phyloP scores from a whole-genome alignment of 2,329 filamentous ascomycete genomes.

The Arthroderma sp. region DNA sequence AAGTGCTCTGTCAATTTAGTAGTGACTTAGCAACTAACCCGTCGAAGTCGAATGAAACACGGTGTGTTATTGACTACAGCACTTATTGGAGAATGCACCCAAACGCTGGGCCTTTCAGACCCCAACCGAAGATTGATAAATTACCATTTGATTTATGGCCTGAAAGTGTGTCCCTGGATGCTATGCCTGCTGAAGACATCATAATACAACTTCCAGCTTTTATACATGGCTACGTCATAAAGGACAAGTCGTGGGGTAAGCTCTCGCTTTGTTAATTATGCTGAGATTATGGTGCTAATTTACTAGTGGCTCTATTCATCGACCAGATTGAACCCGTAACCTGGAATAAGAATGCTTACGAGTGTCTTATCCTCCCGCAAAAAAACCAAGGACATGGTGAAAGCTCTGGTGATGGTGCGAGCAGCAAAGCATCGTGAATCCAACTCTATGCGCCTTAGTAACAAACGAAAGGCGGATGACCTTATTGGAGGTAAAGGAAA shows the following conservation, averaged over 20 bases:
- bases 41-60: not conserved
- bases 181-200: not conserved
- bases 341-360: slow-evolving; percentile 1
- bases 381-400: slow-evolving; percentile 11
- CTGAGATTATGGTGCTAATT: not conserved
- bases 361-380: slow-evolving; percentile 1
- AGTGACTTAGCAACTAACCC: not conserved
- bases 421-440: slow-evolving; percentile 1
- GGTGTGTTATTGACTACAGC: not conserved
- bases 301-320: not conserved
- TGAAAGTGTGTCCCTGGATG: not conserved
- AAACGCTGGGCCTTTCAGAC: not conserved
- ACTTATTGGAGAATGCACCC: not conserved
- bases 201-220: not conserved
- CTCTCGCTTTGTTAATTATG: not conserved
- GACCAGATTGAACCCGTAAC: not conserved
- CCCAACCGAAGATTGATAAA: not conserved
- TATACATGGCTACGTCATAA: not conserved
- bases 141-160: not conserved
- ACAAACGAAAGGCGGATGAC: not conserved
- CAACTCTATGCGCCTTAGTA: slow-evolving; percentile 1
- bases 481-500: slow-evolving; percentile 12
- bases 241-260: not conserved
- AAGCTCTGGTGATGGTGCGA: slow-evolving; percentile 9
- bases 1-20: not conserved